Percentiles rank a stretch among this genome's conserved stretches.
phyloP scores from a whole-genome alignment of 1,284 basidiomycete species.

The Pseudozyma hubeiensis region DNA sequence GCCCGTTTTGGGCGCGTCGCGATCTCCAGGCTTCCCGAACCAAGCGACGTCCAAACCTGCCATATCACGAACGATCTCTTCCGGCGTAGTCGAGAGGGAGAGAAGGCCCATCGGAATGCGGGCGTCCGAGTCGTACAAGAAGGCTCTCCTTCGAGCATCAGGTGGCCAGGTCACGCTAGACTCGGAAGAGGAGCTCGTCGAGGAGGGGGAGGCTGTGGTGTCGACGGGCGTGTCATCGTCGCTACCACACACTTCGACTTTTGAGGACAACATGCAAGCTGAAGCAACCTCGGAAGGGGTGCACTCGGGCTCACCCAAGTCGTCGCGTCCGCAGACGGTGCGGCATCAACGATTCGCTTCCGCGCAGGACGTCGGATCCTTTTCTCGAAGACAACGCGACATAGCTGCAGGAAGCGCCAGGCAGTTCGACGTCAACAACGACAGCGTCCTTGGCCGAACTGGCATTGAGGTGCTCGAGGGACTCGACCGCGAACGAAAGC shows the following conservation, averaged over 20 bases:
- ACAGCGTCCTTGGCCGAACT: slow-evolving; percentile 36
- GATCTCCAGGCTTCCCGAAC: slow-evolving; percentile 1
- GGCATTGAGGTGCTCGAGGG: slow-evolving; percentile 60
- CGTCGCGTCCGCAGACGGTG: not conserved
- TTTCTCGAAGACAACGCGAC: slow-evolving; percentile 12
- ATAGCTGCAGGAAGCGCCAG: not conserved
- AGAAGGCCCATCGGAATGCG: slow-evolving; percentile 38
- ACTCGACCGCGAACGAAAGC: slow-evolving; percentile 40
- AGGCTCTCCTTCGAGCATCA: slow-evolving; percentile 33
- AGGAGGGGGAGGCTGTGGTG: not conserved
- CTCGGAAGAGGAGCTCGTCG: slow-evolving; percentile 1
- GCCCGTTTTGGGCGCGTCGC: not conserved
- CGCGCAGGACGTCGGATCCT: slow-evolving; percentile 26
- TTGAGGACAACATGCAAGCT: slow-evolving; percentile 18
- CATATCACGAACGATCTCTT: slow-evolving; percentile 19
- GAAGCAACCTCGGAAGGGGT: not conserved
- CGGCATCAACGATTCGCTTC: slow-evolving; percentile 34
- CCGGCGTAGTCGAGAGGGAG: slow-evolving; percentile 20
- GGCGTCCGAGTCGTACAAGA: slow-evolving; percentile 45
- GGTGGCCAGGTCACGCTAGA: slow-evolving; percentile 5
- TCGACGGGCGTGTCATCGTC: slow-evolving; percentile 20
- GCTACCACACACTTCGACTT: slow-evolving; percentile 35
- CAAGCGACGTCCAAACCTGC: slow-evolving; percentile 2
- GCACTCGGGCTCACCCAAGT: not conserved
- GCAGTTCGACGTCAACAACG: not conserved